Evolutionary conservation across 2,329 filamentous ascomycete species (phyloP), one percentile per base, ranked within the genome.

Genomic region (Sclerotinia minor): DNA sequence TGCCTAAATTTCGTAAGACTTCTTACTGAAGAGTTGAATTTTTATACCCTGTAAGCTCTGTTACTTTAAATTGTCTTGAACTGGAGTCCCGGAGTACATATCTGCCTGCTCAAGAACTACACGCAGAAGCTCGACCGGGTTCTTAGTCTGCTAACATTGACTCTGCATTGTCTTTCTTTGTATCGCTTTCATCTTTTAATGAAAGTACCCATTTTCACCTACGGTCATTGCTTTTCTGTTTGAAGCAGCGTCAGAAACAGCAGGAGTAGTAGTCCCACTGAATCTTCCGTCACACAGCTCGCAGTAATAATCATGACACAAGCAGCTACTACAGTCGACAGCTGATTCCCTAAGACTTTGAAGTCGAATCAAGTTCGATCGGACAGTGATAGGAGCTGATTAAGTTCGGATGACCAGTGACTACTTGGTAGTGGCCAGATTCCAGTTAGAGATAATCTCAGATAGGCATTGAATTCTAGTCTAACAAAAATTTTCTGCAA

Each of bases 361-460:
- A 41, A 2, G 4, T 9, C 1, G 2, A 0, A 3, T 9, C 4
- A 2, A 35, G 4, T 32, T 0, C 1, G 6, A 15, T 2, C 6
- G 19, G 6, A 4, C 2, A 8, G 9, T 2, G 21, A 15, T 55
- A 13, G 13, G 21, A 15, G 15, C 5, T 21, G 19, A 3, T 6
- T 19, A 19, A 17, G 0, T 0, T 3, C 4, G 21, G 11, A 11
- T 49, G 9, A 35, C 6, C 11, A 4, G 11, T 24, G 38, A 41
- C 5, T 49, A 3, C 6, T 24, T 17, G 41, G 1, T 0, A 21
- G 32, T 35, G 7, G 26, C 6, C 29, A 15, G 21, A 11, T 24
- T 8, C 21, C 24, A 21, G n/a, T 5, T 19, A 4, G 13, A 3
- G 35, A 38, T 38, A 38, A 2, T 2, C 35, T 38, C 35, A 38